A percentile compares a stretch with the other conserved stretches of the same genome.
These are phyloP conservation scores for Fomitopsis palustris DNA, from an alignment of 1,284 basidiomycete species.

Conservation along the genomic window DNA sequence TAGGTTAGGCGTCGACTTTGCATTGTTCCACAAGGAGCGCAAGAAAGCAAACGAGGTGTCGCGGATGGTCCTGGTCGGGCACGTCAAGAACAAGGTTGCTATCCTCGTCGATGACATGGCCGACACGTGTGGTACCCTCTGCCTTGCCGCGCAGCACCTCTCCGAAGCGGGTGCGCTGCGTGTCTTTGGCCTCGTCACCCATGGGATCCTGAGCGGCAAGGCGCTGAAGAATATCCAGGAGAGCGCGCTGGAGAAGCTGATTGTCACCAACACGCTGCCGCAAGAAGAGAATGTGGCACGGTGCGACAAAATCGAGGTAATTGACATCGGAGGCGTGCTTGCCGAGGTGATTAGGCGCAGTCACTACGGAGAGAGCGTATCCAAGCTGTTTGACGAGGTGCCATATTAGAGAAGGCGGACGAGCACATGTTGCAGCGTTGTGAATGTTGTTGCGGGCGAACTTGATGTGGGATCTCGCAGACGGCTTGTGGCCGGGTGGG, in stretches of 20 bases:
- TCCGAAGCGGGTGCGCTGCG: conserved; percentile 86
- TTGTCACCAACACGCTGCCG: conserved; percentile 98
- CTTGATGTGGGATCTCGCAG: background rate
- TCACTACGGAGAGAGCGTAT: conserved; percentile 83
- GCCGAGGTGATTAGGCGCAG: conserved; percentile 96
- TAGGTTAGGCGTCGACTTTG: conserved; percentile 95
- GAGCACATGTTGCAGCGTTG: background rate
- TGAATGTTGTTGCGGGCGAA: background rate
- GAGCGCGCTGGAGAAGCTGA: conserved; percentile 88
- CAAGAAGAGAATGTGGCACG: conserved; percentile 75
- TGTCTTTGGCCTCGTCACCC: conserved; percentile 94
- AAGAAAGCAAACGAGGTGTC: conserved; percentile 99
- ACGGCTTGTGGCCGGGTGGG: background rate
- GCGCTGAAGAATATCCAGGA: conserved; percentile 72
- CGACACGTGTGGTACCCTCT: conserved; percentile 97
- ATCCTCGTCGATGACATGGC: conserved; percentile 99
- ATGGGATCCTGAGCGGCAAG: conserved; percentile 93
- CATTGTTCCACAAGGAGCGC: conserved; percentile 99
- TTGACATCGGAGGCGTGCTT: conserved; percentile 93
- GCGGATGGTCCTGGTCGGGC: conserved; percentile 97
- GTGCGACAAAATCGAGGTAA: conserved; percentile 91
- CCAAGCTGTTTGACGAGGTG: conserved; percentile 81
- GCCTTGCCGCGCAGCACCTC: conserved; percentile 87
- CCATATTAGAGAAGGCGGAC: conserved; percentile 55
- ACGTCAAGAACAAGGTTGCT: conserved; percentile 90